Evolutionary conservation across 768 basidiomycete genomes (phyloP).

Genomic region (Strobilomyces dryophilus): DNA sequence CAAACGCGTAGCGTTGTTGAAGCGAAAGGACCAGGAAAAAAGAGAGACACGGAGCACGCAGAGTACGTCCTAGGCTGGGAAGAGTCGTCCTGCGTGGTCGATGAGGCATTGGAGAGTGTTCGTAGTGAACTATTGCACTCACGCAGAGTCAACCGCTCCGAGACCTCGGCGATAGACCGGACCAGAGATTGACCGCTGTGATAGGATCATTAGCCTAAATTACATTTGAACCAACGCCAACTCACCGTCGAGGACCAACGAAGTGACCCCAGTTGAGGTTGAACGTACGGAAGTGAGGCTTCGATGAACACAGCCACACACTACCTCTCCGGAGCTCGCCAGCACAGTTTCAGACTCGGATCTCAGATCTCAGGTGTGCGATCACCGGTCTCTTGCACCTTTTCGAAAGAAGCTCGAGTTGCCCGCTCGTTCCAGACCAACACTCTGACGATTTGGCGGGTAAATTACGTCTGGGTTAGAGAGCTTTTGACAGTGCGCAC

Average conservation of each 20-base stretch:
- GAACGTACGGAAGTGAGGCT: too few species aligned
- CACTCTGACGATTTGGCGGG: constrained; percentile 8
- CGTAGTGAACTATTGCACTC: not conserved
- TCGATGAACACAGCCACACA: too few species aligned
- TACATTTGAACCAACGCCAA: not conserved
- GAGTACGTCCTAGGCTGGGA: not conserved
- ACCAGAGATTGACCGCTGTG: constrained; percentile 5
- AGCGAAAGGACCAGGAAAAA: not conserved
- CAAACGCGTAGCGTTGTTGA: not conserved
- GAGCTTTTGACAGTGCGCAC: not conserved
- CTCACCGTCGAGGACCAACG: too few species aligned
- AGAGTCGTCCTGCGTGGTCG: not conserved
- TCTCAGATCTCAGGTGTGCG: too few species aligned
- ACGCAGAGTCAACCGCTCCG: not conserved
- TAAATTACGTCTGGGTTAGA: constrained; percentile 20
- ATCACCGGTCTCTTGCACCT: too few species aligned
- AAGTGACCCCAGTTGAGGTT: too few species aligned
- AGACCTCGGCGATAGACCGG: constrained; percentile 8
- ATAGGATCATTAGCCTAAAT: constrained; percentile 4
- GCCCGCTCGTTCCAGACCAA: too few species aligned
- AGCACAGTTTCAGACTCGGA: too few species aligned
- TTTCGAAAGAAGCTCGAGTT: too few species aligned
- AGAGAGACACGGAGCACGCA: not conserved
- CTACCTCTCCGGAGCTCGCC: too few species aligned
- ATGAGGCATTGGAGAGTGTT: not conserved